Conservation (phyloP, 2,329 filamentous ascomycete genomes). For the Exserohilum turcica region DNA sequence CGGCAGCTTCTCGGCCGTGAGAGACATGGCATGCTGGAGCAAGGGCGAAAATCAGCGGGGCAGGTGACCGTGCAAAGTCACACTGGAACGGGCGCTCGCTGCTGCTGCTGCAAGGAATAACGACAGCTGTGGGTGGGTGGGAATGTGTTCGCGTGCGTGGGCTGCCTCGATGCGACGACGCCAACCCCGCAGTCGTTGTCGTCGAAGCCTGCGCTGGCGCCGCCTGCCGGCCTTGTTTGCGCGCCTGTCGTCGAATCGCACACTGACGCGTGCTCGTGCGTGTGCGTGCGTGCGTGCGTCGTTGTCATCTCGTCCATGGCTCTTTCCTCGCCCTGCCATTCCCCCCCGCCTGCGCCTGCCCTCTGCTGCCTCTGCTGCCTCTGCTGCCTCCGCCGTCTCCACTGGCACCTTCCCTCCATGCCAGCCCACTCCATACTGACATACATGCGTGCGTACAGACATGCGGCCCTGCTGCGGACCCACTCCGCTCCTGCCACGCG, state of each 20-base stretch:
- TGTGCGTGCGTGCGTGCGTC: conserved; percentile 38
- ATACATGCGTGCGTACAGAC: no score
- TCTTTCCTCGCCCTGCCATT: not conserved
- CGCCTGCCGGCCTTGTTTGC: no score
- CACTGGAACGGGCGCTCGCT: no score
- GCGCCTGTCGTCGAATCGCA: conserved; percentile 35
- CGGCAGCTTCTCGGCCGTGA: conserved; percentile 6
- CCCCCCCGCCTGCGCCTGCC: not conserved
- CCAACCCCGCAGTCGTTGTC: conserved; percentile 6
- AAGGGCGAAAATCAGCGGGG: not conserved
- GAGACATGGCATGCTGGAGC: not conserved
- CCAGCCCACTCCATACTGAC: no score
- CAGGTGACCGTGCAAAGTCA: not conserved
- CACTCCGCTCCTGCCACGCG: conserved; percentile 18
- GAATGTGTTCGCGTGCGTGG: no score
- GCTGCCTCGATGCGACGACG: no score
- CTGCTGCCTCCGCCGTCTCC: no score
- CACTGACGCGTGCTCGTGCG: conserved; percentile 42
- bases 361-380: no score
- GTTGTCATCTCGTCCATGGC: conserved; percentile 23
- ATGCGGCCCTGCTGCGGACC: conserved; percentile 14
- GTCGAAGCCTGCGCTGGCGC: not conserved
- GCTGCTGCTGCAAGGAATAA: not conserved
- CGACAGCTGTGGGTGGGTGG: no score
- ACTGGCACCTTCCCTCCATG: no score